A percentile compares a stretch with the other conserved stretches of the same genome.
These are phyloP conservation scores for Paspalum vaginatum DNA, from an alignment of 176 grass and related monocot species.

Conservation along the genomic window DNA sequence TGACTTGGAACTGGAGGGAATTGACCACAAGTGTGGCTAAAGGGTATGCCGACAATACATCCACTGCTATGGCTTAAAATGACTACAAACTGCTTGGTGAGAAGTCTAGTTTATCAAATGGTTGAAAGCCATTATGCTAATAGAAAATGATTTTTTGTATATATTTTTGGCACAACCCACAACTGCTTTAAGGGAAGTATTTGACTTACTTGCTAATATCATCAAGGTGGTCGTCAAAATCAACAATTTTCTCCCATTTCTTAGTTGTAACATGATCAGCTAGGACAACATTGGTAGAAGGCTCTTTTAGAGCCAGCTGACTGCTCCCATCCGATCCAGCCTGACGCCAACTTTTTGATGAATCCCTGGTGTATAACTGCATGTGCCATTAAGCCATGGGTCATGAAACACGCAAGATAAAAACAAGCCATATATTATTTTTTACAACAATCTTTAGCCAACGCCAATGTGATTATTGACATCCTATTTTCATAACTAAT, in stretches of 20 bases:
- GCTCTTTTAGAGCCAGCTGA: conserved; percentile 81
- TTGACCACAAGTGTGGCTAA: background rate
- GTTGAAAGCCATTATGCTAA: background rate
- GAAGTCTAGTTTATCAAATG: background rate
- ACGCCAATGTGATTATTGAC: background rate
- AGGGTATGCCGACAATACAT: background rate
- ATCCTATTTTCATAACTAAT: background rate
- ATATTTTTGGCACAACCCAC: background rate
- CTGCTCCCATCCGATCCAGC: conserved; percentile 79
- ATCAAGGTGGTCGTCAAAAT: conserved; percentile 98
- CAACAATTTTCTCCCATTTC: conserved; percentile 85
- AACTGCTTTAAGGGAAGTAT: conserved; percentile 7
- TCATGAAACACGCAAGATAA: conserved; percentile 25
- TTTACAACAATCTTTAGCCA: background rate
- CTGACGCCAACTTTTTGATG: conserved; percentile 88
- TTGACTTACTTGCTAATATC: conserved; percentile 97
- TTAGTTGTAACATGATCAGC: conserved; percentile 79
- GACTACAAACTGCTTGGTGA: background rate
- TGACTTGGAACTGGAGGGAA: no score
- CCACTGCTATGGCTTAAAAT: background rate
- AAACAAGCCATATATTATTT: conserved; percentile 11
- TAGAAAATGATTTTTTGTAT: background rate
- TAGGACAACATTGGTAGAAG: conserved; percentile 76
- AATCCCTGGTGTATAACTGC: conserved; percentile 96
- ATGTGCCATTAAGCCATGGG: conserved; percentile 15